Evolutionary conservation across 805 yeast genomes (phyloP).

Genomic region (Suhomyces sp.): DNA sequence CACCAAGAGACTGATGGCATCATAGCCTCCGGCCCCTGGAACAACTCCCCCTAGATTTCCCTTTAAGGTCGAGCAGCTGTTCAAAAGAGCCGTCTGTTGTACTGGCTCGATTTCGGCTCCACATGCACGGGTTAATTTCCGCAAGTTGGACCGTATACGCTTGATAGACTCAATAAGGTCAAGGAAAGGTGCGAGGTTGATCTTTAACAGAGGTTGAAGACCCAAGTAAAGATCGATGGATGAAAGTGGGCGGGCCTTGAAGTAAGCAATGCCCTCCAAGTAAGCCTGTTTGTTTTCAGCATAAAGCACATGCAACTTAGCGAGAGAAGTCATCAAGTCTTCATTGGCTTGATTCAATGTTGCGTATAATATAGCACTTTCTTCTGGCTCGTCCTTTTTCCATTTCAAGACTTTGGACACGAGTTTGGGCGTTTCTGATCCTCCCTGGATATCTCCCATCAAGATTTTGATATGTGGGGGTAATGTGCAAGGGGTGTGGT

Average conservation of each 20-base stretch:
- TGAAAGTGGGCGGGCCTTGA: not conserved
- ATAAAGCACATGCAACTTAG: conserved; percentile 35
- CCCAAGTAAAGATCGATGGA: not conserved
- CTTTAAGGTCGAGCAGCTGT: conserved; percentile 44
- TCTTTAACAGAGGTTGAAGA: not conserved
- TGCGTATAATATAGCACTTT: conserved; percentile 52
- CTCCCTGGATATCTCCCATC: conserved; percentile 93
- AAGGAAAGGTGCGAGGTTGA: conserved; percentile 4
- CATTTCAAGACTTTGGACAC: conserved; percentile 75
- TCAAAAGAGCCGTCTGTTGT: conserved; percentile 67
- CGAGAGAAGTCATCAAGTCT: conserved; percentile 50
- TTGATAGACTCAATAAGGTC: conserved; percentile 40
- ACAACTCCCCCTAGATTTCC: conserved; percentile 96
- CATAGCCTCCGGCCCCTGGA: conserved; percentile 98
- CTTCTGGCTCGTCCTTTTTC: conserved; percentile 54
- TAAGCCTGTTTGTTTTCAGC: conserved; percentile 36
- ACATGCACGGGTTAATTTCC: conserved; percentile 58
- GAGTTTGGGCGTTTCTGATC: conserved; percentile 91
- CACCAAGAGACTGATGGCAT: conserved; percentile 79
- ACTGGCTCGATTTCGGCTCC: conserved; percentile 89
- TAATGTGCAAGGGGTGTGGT: conserved; percentile 52
- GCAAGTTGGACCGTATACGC: conserved; percentile 57
- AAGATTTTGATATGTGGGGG: conserved; percentile 70
- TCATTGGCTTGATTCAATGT: conserved; percentile 59
- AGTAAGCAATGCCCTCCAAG: conserved; percentile 14